Percentiles rank a stretch among this genome's conserved stretches.
Evolutionary conservation across 2,329 filamentous ascomycete species (phyloP).

Genomic region (Colletotrichum sp.): DNA sequence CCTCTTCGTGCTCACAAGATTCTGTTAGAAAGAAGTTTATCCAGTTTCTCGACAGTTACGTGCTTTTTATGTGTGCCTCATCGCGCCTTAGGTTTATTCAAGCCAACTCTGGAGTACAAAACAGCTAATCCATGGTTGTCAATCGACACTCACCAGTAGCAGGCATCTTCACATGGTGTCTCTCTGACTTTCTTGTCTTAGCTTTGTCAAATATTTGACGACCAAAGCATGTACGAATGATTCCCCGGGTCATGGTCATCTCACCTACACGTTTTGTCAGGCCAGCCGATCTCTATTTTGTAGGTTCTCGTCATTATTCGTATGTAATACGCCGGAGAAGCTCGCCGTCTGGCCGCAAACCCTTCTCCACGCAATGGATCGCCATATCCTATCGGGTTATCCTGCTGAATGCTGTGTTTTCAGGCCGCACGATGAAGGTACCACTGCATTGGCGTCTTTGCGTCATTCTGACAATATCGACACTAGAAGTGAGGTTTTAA

Average conservation of each 20-base stretch:
- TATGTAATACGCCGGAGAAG: accelerated
- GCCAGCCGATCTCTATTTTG: not conserved
- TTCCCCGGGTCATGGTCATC: accelerated
- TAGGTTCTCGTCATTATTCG: not conserved
- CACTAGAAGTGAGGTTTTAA: accelerated
- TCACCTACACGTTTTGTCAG: not conserved
- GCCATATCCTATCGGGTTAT: accelerated
- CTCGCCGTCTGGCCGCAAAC: accelerated
- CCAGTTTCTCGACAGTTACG: accelerated
- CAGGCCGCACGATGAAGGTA: too few relatives aligned
- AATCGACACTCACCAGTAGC: too few relatives aligned
- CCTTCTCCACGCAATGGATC: not conserved
- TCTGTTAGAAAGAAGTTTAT: accelerated
- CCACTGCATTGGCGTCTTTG: not conserved
- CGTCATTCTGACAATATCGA: not conserved
- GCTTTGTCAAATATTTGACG: not conserved
- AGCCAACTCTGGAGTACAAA: too few relatives aligned
- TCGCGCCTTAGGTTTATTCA: accelerated
- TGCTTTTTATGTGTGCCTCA: accelerated
- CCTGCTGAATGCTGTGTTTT: too few relatives aligned
- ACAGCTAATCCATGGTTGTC: accelerated
- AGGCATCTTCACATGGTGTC: too few relatives aligned
- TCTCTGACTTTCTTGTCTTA: accelerated
- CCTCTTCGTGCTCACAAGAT: too few relatives aligned
- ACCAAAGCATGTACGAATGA: accelerated